Base-by-base conservation (phyloP, 2,329 filamentous ascomycete genomes). In the Aureobasidium sp. region DNA sequence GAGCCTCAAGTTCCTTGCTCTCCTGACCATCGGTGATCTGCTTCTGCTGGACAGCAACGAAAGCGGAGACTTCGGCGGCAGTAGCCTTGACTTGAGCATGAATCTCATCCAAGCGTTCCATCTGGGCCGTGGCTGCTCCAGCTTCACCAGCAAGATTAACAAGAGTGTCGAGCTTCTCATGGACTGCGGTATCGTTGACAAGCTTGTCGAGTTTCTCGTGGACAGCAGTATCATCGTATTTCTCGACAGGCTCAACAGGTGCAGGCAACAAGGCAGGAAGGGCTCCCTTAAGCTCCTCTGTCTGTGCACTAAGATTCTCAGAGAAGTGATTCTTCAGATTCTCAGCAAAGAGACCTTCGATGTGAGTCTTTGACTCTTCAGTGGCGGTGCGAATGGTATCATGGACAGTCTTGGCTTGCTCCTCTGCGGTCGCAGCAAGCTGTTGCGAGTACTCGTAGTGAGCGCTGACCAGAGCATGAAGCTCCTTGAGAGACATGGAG, bases 391-490 rank as follows among this genome's bases (percentile, higher is more conserved):
- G 74, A 37, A 75, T 70, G 11, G 76, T 73, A 62, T 79, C 75
- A 15, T 78, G 74, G 15, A 77, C 73, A 48, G 76, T 74, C 55
- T 76, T 74, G 49, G 77, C 75, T 11, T 74, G 71, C 63, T 75
- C 69, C 20, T 68, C 69, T 15, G 72, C 70, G 1, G 66, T 65
- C 8, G 74, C 70, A 34, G 72, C 70, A 12, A 76, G 72, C 48
- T 83, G 81, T 74, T 92, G 91, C 15, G 91, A 89, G 71, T 96
- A 90, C 68, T 96, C 91, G 69, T 89, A 96, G 72, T 97, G 92
- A 71, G 95, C 85, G 27, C 86, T 88, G 61, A 96, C 89, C 27
- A 95, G 81, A 8, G 85, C 80, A 42, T 95, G 81, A n/a, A 97
- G 86, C 69, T 97, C 90, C 68, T 91, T 88, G 66, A 99, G 84